A percentile compares a stretch with the other conserved stretches of the same genome.
phyloP scores from a whole-genome alignment of 2,329 filamentous ascomycete species.

The Aphanoascus verrucosus region DNA sequence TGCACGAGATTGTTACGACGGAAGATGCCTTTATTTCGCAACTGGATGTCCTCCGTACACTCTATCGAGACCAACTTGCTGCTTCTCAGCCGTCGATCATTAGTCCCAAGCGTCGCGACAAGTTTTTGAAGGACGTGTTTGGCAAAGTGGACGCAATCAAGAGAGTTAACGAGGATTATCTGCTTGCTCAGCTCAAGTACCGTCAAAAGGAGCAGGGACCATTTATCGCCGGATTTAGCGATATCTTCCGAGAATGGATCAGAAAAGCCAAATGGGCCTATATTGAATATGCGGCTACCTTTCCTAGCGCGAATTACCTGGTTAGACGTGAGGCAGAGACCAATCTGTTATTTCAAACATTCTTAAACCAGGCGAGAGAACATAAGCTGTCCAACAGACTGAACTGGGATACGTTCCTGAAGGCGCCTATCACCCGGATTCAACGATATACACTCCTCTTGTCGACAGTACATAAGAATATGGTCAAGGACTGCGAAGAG shows the following conservation, averaged over 20 bases:
- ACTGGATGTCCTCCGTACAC: constrained; percentile 68
- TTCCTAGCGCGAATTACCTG: constrained; percentile 71
- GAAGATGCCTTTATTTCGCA: constrained; percentile 88
- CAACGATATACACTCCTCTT: constrained; percentile 83
- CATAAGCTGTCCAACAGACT: constrained; percentile 72
- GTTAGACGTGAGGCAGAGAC: constrained; percentile 73
- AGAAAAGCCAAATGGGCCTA: constrained; percentile 82
- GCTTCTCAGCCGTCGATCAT: constrained; percentile 70
- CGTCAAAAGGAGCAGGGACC: constrained; percentile 93
- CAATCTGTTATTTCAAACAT: constrained; percentile 77
- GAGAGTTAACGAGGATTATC: constrained; percentile 81
- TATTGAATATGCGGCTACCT: constrained; percentile 81
- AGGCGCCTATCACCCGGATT: constrained; percentile 81
- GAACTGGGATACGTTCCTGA: constrained; percentile 89
- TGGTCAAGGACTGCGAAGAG: constrained; percentile 74
- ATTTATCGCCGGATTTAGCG: constrained; percentile 87
- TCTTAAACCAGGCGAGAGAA: constrained; percentile 67
- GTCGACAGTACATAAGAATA: constrained; percentile 72
- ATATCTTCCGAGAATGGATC: constrained; percentile 97
- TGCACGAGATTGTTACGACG: constrained; percentile 89
- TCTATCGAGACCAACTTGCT: constrained; percentile 75
- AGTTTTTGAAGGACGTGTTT: constrained; percentile 77
- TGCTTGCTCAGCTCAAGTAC: constrained; percentile 90
- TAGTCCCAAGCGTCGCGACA: constrained; percentile 61
- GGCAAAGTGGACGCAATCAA: constrained; percentile 82